Evolutionary conservation across 2,329 filamentous ascomycete species (phyloP).

Genomic region (Aspergillus ochraceoroseus): DNA sequence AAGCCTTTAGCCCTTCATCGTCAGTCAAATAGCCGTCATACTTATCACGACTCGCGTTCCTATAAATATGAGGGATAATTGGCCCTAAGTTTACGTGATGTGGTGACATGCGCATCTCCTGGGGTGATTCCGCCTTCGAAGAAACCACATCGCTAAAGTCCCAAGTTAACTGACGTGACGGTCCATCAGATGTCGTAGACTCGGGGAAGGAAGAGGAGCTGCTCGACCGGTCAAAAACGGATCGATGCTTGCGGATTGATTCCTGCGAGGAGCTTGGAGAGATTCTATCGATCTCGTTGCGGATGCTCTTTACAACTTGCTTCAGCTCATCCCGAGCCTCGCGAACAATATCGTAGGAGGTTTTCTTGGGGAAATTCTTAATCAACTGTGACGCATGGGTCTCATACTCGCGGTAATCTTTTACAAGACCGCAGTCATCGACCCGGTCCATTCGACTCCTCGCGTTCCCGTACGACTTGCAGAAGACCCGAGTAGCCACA

Average conservation of each 20-base stretch:
- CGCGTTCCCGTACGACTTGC: constrained; percentile 42
- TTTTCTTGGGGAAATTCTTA: constrained; percentile 38
- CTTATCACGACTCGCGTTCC: constrained; percentile 25
- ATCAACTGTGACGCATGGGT: constrained; percentile 42
- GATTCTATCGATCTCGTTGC: constrained; percentile 39
- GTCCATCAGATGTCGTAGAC: constrained; percentile 38
- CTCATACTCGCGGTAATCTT: constrained; percentile 47
- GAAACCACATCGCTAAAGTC: constrained; percentile 31
- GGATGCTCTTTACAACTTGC: constrained; percentile 35
- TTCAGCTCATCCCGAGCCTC: constrained; percentile 36
- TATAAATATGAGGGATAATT: constrained; percentile 35
- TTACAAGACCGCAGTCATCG: constrained; percentile 39
- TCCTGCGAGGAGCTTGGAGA: constrained; percentile 44
- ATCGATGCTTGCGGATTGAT: constrained; percentile 35
- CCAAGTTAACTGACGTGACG: constrained; percentile 33
- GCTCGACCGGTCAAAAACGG: constrained; percentile 46
- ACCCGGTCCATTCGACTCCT: constrained; percentile 38
- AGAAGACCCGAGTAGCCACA: constrained; percentile 41
- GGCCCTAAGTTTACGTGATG: constrained; percentile 29
- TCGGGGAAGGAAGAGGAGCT: constrained; percentile 44
- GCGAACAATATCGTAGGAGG: constrained; percentile 29
- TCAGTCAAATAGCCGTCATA: constrained; percentile 37
- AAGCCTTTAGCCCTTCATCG: constrained; percentile 24
- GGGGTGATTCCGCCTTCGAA: constrained; percentile 33
- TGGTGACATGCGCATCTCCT: constrained; percentile 24